Evolutionary conservation across 2,329 filamentous ascomycete species (phyloP), one percentile per base, ranked within the genome.

Genomic region (Chaetomium strumarium): DNA sequence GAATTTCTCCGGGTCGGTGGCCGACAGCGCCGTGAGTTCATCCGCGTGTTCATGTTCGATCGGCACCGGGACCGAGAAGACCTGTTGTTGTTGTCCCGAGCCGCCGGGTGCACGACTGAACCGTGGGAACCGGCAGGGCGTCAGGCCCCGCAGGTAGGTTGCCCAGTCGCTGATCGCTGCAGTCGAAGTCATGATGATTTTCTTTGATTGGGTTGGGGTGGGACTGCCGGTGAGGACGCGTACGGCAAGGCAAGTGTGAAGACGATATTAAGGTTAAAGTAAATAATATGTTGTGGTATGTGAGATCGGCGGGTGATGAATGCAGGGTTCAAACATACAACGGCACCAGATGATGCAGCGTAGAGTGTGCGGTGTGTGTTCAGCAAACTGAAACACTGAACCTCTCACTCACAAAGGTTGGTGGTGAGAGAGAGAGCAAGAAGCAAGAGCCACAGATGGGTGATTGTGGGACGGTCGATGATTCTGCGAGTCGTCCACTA

Each of bases 1-100:
- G 20, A 59, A 36, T 2, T 24, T 45, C 33, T 55, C 45, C n/a
- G 46, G 41, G 11, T 55, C 58, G 12, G 46, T 38, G 4, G 55
- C 38, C 14, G 55, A 52, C 52, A 56, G 41, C 40, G 49, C 31
- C 19, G 48, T 34, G 31, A 53, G 38, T 7, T 45, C 54, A 29
- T 52, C 40, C 16, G 52, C n/a, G n/a, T n/a, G n/a, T n/a, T n/a
- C 51, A 9, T 44, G 49, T 9, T 57, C 55, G 17, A 60, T 20
- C 19, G 34, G 20, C 24, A 61, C 53, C 13, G 53, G 56, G 49
- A 48, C 47, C 13, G 57, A 55, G 33, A 46, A 44, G 42, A 56
- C 41, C 40, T 47, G 47, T 31, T 41, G 53, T 24, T 47, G 47
- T 31, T 41, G 53, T 24, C 24, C 24, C 24, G 24, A 7, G 38